A percentile compares a stretch with the other conserved stretches of the same genome.
Conservation (phyloP, 768 basidiomycete species). For the Ramaria sp. region DNA sequence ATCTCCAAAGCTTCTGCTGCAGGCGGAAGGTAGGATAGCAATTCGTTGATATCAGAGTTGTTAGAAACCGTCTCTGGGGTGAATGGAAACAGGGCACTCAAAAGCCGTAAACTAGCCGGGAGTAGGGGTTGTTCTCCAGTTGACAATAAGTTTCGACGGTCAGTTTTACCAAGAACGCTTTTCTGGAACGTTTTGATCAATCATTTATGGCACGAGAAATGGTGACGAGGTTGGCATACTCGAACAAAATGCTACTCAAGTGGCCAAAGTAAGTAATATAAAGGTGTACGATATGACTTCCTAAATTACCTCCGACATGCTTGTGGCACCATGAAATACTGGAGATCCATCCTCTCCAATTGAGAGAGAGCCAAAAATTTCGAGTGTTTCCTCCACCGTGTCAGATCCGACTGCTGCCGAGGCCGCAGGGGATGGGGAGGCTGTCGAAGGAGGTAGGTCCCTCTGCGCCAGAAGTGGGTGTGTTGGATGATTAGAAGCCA, state of each 20-base stretch:
- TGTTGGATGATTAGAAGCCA: background rate
- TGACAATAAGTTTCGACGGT: background rate
- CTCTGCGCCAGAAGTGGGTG: background rate
- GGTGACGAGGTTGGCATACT: background rate
- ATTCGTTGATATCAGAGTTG: background rate
- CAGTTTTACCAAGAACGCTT: background rate
- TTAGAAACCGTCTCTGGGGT: background rate
- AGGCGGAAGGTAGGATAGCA: background rate
- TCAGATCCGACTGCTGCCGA: background rate
- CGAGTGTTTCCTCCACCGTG: background rate
- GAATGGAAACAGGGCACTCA: conserved; percentile 3
- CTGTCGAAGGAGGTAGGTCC: background rate
- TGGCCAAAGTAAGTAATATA: background rate
- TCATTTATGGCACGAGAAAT: too few relatives aligned
- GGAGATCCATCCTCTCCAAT: background rate
- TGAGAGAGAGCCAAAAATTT: conserved; percentile 1
- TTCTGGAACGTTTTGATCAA: too few relatives aligned
- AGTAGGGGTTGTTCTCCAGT: background rate
- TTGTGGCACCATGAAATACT: background rate
- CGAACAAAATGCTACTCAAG: background rate
- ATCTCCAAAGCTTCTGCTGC: background rate
- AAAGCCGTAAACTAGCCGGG: background rate
- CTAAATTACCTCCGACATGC: background rate
- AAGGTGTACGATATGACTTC: background rate
- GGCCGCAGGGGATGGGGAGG: background rate